Evolutionary conservation across 495 filamentous ascomycete genomes (phyloP), one percentile per base, ranked within the genome.

Genomic region (Penicillium diatomitis): DNA sequence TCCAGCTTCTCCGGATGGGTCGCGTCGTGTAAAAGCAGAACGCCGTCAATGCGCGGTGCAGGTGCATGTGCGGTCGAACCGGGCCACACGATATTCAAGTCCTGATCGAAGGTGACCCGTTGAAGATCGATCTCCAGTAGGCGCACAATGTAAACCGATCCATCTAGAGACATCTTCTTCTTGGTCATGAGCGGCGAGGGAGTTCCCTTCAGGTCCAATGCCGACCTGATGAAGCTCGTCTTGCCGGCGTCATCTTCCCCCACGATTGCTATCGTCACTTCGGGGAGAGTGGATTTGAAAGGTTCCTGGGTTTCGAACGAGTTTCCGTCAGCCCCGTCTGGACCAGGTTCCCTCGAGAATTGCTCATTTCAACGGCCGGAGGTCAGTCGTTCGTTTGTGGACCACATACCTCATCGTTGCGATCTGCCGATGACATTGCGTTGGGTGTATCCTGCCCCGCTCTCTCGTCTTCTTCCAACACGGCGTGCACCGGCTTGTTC

Each of bases 261-360:
- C 56, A 96, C 79, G 28, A 97, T 82, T 32, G 83, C 88, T 61
- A 97, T 87, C 58, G 88, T 90, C 59, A 95, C 80, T 60, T 84
- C 61, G 27, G 70, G 68, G 38, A 67, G 52, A 41, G 53, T 59
- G 44, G 57, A 46, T 35, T 60, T 66, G 49, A 47, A 44, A 8
- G 55, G 28, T 46, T 57, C 58, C 66, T 70, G 48, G 45, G 49
- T 29, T 20, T 30, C 36, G 8, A 30, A 30, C 48, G 8, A 20
- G 44, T 7, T 37, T 30, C 37, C 10, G 47, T 66, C 51, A 68
- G 57, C 47, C 42, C 36, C 8, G 29, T 34, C 32, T 12, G 30
- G 12, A 50, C 38, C 5, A 3, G 5, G 9, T 43, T 34, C 28
- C 20, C 20, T 20, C 20, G 20, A 20, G 1, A 20, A 20, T 20